These are phyloP conservation scores for Zea luxurians DNA, from an alignment of 176 grass and related monocot genomes.

Conservation along the genomic window DNA sequence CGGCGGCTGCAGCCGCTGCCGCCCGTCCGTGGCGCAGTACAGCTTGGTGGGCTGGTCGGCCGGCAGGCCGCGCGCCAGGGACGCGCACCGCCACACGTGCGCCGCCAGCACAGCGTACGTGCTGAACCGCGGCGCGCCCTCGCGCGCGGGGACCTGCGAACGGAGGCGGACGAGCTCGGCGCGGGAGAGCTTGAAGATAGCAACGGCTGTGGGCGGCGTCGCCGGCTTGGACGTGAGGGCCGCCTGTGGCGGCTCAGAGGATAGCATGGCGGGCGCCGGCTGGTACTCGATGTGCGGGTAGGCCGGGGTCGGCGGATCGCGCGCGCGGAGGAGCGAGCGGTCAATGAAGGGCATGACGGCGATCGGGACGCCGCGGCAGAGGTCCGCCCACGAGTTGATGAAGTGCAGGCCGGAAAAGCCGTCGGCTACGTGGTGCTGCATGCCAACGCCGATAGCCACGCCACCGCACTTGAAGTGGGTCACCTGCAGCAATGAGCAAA, in stretches of 20 bases:
- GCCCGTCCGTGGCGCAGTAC: constrained; percentile 82
- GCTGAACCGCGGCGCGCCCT: constrained; percentile 53
- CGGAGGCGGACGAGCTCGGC: constrained; percentile 56
- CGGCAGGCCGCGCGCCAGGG: constrained; percentile 65
- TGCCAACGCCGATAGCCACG: constrained; percentile 74
- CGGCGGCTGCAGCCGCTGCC: constrained; percentile 60
- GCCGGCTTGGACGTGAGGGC: constrained; percentile 32
- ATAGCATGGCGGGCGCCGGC: constrained; percentile 67
- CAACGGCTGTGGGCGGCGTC: constrained; percentile 56
- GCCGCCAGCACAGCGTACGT: constrained; percentile 69
- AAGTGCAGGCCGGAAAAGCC: constrained; percentile 88
- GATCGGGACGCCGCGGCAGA: constrained; percentile 63
- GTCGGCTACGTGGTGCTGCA: constrained; percentile 95
- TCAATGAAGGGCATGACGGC: constrained; percentile 72
- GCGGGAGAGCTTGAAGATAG: constrained; percentile 63
- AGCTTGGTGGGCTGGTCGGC: constrained; percentile 75
- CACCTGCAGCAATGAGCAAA: constrained; percentile 56
- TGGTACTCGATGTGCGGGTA: constrained; percentile 90
- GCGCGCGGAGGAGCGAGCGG: constrained; percentile 72
- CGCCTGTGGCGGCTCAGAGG: constrained; percentile 33
- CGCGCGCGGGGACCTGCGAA: constrained; percentile 23
- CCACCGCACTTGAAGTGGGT: constrained; percentile 91
- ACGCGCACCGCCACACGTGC: constrained; percentile 87
- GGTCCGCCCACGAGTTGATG: constrained; percentile 93
- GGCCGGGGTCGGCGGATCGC: constrained; percentile 53